Conservation (phyloP, 306 rosid species). For the Pyrus bretschneideri region DNA sequence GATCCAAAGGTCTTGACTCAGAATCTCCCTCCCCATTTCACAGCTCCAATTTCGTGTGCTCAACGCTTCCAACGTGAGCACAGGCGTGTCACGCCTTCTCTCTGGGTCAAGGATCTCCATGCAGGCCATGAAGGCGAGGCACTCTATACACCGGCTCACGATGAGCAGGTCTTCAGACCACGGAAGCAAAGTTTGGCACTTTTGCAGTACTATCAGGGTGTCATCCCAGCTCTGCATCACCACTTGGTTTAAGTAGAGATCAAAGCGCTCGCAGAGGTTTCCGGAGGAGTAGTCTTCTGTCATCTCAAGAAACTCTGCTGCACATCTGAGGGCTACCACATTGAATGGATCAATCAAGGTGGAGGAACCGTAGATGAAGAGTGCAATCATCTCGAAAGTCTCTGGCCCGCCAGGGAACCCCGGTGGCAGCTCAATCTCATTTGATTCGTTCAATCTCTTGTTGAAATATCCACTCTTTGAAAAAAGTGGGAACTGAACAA, state of each 20-base stretch:
- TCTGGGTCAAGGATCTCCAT: conserved; percentile 92
- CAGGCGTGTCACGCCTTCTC: conserved; percentile 55
- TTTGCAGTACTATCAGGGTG: conserved; percentile 73
- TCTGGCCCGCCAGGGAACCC: conserved; percentile 84
- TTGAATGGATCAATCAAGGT: conserved; percentile 75
- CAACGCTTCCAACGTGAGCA: conserved; percentile 52
- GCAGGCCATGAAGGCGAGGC: conserved; percentile 94
- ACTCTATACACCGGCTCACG: conserved; percentile 78
- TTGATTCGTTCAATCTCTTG: conserved; percentile 39
- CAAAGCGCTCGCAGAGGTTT: conserved; percentile 65
- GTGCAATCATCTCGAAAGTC: conserved; percentile 67
- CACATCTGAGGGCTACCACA: conserved; percentile 70
- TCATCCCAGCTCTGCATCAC: conserved; percentile 89
- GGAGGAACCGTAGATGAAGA: conserved; percentile 67
- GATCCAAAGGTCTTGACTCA: conserved; percentile 68
- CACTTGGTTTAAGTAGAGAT: conserved; percentile 77
- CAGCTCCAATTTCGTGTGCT: conserved; percentile 53
- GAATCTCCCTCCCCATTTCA: conserved; percentile 43
- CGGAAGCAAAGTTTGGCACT: conserved; percentile 67
- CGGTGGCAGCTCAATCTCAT: conserved; percentile 61
- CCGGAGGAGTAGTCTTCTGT: conserved; percentile 56
- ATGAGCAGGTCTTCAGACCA: conserved; percentile 74
- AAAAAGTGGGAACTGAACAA: conserved; percentile 53
- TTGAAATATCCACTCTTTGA: conserved; percentile 86
- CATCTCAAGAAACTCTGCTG: conserved; percentile 83